Conservation (phyloP, 306 rosid species). For the Acmispon strigosus region DNA sequence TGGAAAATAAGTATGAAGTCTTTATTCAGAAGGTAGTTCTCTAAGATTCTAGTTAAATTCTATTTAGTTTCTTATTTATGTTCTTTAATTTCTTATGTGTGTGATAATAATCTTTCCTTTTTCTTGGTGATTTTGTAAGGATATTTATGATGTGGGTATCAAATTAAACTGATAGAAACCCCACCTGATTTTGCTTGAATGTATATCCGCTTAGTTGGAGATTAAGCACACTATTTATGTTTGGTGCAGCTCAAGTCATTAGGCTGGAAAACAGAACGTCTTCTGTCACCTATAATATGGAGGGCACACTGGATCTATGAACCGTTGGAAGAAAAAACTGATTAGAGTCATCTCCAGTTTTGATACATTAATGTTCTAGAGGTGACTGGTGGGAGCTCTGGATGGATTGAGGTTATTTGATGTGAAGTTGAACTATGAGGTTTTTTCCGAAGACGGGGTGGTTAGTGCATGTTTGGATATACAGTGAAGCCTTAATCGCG, state of each 20-base stretch:
- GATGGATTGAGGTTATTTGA: constrained; percentile 8
- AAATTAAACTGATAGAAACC: background rate
- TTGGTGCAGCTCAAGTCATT: constrained; percentile 60
- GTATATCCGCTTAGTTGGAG: background rate
- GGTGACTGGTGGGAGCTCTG: background rate
- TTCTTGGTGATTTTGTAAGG: background rate
- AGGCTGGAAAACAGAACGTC: constrained; percentile 92
- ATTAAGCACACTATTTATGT: background rate
- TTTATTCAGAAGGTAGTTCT: constrained; percentile 63
- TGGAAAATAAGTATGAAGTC: constrained; percentile 56
- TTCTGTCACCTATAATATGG: constrained; percentile 72
- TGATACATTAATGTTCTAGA: background rate
- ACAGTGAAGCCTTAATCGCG: no score
- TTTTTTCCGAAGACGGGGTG: background rate
- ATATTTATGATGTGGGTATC: background rate
- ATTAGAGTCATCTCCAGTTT: constrained; percentile 31
- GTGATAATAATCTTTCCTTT: background rate
- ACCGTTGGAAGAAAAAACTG: constrained; percentile 49
- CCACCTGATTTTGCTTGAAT: background rate
- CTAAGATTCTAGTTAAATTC: constrained; percentile 11
- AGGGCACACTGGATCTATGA: constrained; percentile 72
- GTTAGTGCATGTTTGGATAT: no score
- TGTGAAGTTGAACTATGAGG: background rate
- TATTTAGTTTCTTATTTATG: background rate
- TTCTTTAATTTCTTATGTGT: background rate